A percentile compares a stretch with the other conserved stretches of the same genome.
Conservation (phyloP, 2,329 filamentous ascomycete species). For the Colletotrichum sp. region DNA sequence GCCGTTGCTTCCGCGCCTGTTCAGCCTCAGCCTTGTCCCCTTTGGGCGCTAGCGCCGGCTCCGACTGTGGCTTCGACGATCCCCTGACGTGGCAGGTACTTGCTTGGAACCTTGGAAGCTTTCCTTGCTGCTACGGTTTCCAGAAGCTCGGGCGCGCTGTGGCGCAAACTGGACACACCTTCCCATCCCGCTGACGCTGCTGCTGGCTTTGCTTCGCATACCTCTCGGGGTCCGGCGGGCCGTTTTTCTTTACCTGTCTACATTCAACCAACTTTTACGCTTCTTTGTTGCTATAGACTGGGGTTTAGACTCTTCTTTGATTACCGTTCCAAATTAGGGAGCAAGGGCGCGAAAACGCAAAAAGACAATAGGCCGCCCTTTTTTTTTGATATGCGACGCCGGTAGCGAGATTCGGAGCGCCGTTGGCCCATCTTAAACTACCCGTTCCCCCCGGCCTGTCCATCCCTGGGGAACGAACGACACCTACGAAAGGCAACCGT, state of each 20-base stretch:
- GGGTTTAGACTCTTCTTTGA: background rate
- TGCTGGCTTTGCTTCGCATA: background rate
- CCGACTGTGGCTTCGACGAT: background rate
- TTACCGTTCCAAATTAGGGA: background rate
- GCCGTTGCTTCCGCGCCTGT: background rate
- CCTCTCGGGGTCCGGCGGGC: background rate
- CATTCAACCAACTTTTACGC: background rate
- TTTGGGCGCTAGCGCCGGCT: background rate
- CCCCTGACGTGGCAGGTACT: background rate
- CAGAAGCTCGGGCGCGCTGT: background rate
- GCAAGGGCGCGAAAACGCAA: background rate
- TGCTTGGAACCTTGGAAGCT: background rate
- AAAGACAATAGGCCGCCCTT: background rate
- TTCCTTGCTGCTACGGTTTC: background rate
- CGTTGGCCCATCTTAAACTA: background rate
- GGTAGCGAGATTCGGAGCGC: constrained; percentile 16
- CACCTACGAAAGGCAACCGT: background rate
- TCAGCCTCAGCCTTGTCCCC: constrained; percentile 6
- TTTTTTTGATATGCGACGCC: constrained; percentile 6
- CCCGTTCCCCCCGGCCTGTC: background rate
- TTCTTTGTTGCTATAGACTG: background rate
- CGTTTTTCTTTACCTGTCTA: background rate
- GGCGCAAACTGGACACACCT: background rate
- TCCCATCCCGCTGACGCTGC: background rate
- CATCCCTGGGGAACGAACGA: background rate